phyloP scores from a whole-genome alignment of 2,329 filamentous ascomycete genomes.

The Penicillium thymicola region DNA sequence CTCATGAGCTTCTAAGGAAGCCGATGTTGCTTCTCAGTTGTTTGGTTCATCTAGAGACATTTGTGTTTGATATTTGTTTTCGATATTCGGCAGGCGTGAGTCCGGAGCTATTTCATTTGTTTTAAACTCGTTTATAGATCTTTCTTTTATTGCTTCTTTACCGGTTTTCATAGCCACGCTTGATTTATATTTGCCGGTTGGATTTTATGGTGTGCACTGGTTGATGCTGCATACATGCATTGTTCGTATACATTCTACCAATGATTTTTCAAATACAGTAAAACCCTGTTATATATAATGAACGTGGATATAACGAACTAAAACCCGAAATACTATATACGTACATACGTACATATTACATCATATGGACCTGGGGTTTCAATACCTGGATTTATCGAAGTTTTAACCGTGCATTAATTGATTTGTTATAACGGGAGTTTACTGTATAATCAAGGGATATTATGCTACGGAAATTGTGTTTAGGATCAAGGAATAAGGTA shows the following conservation, averaged over 20 bases:
- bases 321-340: too few relatives aligned
- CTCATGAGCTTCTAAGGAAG: constrained; percentile 51
- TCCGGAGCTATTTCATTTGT: neutral
- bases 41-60: neutral
- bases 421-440: too few relatives aligned
- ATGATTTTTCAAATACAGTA: neutral
- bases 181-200: neutral
- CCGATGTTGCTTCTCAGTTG: neutral
- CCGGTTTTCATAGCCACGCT: neutral
- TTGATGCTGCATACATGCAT: neutral
- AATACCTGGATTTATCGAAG: too few relatives aligned
- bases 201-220: neutral
- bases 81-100: neutral
- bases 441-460: neutral
- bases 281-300: too few relatives aligned
- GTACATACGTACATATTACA: too few relatives aligned
- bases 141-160: neutral
- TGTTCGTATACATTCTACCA: neutral
- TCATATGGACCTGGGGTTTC: too few relatives aligned
- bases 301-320: too few relatives aligned
- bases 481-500: too few relatives aligned
- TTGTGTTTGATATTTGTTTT: neutral
- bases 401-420: too few relatives aligned
- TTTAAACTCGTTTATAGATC: neutral
- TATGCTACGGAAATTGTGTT: too few relatives aligned